Conservation (phyloP, 2,329 filamentous ascomycete species). For the Lojkania enalia region DNA sequence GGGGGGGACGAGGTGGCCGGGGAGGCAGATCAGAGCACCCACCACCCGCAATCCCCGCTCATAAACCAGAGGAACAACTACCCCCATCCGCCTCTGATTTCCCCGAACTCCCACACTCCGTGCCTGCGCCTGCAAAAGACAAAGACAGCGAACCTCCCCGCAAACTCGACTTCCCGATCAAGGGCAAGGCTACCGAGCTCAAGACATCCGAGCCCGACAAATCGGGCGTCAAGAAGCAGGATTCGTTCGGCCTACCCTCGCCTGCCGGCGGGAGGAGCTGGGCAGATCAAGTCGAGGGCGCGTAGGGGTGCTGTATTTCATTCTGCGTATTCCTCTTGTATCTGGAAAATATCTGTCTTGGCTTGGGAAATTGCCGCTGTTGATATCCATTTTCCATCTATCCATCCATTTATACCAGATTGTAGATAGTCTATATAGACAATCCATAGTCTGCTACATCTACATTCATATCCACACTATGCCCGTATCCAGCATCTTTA, state of each 20-base stretch:
- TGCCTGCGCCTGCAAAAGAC: conserved; percentile 13
- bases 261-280: conserved; percentile 44
- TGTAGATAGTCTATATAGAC: no score
- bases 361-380: no score
- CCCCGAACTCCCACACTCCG: conserved; percentile 45
- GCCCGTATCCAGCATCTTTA: no score
- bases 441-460: no score
- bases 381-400: no score
- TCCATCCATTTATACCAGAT: no score
- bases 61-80: conserved; percentile 24
- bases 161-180: conserved; percentile 33
- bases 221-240: conserved; percentile 34
- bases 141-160: conserved; percentile 21
- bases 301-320: conserved; percentile 6
- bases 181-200: conserved; percentile 26
- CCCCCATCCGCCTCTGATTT: conserved; percentile 50
- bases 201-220: conserved; percentile 20
- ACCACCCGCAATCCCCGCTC: conserved; percentile 13
- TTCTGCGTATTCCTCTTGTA: no score
- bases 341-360: no score
- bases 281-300: conserved; percentile 51
- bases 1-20: conserved; percentile 36
- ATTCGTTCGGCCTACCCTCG: conserved; percentile 37
- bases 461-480: no score
- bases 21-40: conserved; percentile 33